A percentile compares a stretch with the other conserved stretches of the same genome.
Conservation (phyloP, 2,329 filamentous ascomycete genomes). For the Exophiala dermatitidis region DNA sequence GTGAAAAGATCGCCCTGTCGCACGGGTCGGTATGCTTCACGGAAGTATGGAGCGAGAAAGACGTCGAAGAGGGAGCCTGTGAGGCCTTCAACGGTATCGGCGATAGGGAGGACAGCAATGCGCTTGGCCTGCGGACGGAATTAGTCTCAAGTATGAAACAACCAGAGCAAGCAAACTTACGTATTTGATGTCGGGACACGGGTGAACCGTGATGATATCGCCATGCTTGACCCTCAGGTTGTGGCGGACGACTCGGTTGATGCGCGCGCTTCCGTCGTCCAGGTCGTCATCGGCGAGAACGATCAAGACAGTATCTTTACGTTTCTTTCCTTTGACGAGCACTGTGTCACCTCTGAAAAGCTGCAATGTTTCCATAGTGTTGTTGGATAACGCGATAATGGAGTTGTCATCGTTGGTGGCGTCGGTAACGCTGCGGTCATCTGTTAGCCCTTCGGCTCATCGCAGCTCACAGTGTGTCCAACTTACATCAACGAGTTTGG, state of each 20-base stretch:
- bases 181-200: constrained; percentile 99
- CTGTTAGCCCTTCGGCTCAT: constrained; percentile 20
- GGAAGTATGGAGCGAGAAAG: constrained; percentile 98
- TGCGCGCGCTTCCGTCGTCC: constrained; percentile 91
- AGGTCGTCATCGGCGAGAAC: constrained; percentile 96
- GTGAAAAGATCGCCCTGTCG: constrained; percentile 97
- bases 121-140: constrained; percentile 70
- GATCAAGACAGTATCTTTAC: constrained; percentile 97
- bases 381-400: constrained; percentile 94
- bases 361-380: constrained; percentile 97
- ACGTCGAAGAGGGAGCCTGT: constrained; percentile 98
- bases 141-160: constrained; percentile 1
- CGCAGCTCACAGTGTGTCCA: background rate
- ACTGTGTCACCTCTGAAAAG: constrained; percentile 98
- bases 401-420: constrained; percentile 99
- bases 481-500: constrained; percentile 93
- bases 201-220: constrained; percentile 93
- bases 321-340: constrained; percentile 97
- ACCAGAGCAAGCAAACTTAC: constrained; percentile 50
- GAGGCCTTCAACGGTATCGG: constrained; percentile 94
- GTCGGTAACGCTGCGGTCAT: constrained; percentile 73
- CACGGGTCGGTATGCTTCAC: constrained; percentile 94
- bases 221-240: constrained; percentile 98
- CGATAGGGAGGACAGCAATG: constrained; percentile 94
- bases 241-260: constrained; percentile 97